Evolutionary conservation across 2,329 filamentous ascomycete species (phyloP).

Genomic region (Pseudogymnoascus sp.): DNA sequence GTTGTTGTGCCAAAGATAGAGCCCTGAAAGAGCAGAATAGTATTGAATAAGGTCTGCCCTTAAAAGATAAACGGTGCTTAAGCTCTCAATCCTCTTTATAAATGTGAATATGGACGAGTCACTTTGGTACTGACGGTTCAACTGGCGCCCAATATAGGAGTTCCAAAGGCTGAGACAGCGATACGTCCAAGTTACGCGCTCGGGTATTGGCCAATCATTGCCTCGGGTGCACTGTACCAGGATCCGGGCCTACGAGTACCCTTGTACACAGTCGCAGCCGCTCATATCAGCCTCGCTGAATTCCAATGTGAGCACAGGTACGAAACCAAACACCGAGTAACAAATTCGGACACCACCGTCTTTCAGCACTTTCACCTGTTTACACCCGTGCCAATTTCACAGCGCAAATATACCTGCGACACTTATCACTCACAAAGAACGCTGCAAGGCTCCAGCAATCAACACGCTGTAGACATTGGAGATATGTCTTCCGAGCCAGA

Average conservation of each 20-base stretch:
- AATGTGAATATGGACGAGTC: conserved; percentile 1
- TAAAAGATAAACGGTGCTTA: not conserved
- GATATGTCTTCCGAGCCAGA: conserved; percentile 20
- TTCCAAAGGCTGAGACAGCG: conserved; percentile 7
- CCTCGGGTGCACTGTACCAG: not conserved
- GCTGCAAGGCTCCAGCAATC: not conserved
- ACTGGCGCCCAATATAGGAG: conserved; percentile 3
- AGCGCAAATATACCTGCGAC: not conserved
- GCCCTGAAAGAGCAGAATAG: not conserved
- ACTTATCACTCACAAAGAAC: not conserved
- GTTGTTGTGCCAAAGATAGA: not conserved
- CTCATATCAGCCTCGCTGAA: conserved; percentile 8
- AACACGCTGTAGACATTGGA: not conserved
- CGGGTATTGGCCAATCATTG: conserved; percentile 5
- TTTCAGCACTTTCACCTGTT: not conserved
- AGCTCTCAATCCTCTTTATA: conserved; percentile 1
- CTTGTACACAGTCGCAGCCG: conserved; percentile 3
- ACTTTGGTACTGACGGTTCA: conserved; percentile 3
- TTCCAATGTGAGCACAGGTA: not conserved
- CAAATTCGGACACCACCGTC: not conserved
- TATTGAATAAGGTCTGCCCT: not conserved
- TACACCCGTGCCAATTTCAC: not conserved
- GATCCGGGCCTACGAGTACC: not conserved
- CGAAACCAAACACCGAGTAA: not conserved
- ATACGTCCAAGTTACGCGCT: conserved; percentile 8